Evolutionary conservation across 2,329 filamentous ascomycete genomes (phyloP).

Genomic region (Talaromyces sp.): DNA sequence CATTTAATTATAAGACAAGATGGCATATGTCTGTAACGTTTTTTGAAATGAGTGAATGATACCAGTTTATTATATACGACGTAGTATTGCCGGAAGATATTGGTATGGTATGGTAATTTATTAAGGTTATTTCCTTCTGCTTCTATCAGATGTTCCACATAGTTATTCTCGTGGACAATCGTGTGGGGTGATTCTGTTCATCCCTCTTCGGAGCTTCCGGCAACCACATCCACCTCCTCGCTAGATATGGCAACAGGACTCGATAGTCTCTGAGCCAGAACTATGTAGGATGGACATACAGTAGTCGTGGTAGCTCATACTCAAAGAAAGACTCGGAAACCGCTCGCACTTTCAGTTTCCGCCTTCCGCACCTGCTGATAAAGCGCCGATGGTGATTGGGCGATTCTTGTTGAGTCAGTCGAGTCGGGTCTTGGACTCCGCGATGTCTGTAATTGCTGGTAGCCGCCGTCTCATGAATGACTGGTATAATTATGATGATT

Average conservation of each 20-base stretch:
- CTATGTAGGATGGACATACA: not conserved
- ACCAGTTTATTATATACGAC: not conserved
- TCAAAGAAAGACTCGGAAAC: not conserved
- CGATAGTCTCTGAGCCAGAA: not conserved
- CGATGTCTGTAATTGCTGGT: not conserved
- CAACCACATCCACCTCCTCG: not conserved
- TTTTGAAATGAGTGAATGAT: slow-evolving; percentile 9
- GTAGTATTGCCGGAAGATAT: not conserved
- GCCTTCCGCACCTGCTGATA: slow-evolving; percentile 1
- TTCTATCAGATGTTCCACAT: not conserved
- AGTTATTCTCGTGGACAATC: not conserved
- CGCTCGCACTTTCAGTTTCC: not conserved
- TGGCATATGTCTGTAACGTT: not conserved
- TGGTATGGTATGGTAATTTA: not conserved
- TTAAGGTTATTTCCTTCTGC: not conserved
- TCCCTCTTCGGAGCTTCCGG: not conserved
- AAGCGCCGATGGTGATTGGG: slow-evolving; percentile 1
- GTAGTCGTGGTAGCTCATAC: not conserved
- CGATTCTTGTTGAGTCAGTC: not conserved
- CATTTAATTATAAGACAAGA: not conserved
- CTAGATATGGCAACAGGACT: not conserved
- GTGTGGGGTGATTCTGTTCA: not conserved
- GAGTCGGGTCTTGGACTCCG: not conserved
- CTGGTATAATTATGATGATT: too few relatives aligned
- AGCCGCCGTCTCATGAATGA: not conserved